Evolutionary conservation across 306 rosid genomes (phyloP).

Genomic region (Cucurbita pepo): DNA sequence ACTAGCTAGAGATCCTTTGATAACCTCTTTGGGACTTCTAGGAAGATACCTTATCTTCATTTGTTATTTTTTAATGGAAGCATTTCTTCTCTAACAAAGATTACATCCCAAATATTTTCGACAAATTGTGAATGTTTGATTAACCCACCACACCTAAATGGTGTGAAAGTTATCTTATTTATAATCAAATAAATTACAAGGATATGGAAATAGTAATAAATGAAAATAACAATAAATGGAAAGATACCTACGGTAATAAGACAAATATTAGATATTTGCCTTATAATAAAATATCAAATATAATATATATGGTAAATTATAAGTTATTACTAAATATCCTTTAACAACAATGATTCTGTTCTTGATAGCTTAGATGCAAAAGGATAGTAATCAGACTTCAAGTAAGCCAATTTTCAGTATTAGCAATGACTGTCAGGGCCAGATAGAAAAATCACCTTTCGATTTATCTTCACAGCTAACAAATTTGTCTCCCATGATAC

Average conservation of each 20-base stretch:
- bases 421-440: background rate
- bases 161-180: too few species aligned
- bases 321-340: too few species aligned
- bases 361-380: background rate
- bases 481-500: conserved; percentile 57
- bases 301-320: too few species aligned
- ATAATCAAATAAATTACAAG: too few species aligned
- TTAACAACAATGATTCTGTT: background rate
- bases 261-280: too few species aligned
- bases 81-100: background rate
- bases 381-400: background rate
- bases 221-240: too few species aligned
- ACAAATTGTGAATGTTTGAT: too few species aligned
- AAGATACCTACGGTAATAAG: too few species aligned
- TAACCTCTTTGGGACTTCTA: background rate
- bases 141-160: too few species aligned
- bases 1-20: background rate
- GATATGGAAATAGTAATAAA: too few species aligned
- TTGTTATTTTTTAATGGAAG: background rate
- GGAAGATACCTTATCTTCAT: background rate
- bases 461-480: conserved; percentile 49
- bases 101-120: background rate
- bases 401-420: background rate
- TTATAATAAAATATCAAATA: too few species aligned
- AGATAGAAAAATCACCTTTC: conserved; percentile 33